Evolutionary conservation across 2,329 filamentous ascomycete species (phyloP).

Genomic region (Monilinia aucupariae): DNA sequence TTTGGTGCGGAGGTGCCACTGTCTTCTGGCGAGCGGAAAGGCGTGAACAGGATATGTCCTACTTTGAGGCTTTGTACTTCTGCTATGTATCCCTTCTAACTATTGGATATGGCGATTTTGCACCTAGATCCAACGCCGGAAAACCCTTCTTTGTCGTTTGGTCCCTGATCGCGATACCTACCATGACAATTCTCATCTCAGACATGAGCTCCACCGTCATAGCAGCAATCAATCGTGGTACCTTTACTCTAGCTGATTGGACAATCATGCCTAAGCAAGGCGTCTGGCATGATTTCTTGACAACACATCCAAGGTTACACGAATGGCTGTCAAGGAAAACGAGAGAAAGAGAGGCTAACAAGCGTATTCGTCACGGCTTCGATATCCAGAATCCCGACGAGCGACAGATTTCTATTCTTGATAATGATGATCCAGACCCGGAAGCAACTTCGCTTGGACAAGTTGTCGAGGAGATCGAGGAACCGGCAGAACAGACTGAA

Average conservation of each 20-base stretch:
- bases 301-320: constrained; percentile 42
- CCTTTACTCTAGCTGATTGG: constrained; percentile 56
- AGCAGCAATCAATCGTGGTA: constrained; percentile 55
- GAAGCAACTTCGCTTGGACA: constrained; percentile 8
- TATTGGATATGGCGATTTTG: constrained; percentile 64
- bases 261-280: constrained; percentile 59
- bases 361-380: constrained; percentile 38
- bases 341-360: constrained; percentile 38
- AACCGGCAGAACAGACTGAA: constrained; percentile 35
- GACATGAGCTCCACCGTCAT: constrained; percentile 62
- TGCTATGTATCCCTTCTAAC: constrained; percentile 64
- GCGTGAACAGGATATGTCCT: constrained; percentile 47
- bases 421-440: neutral
- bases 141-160: constrained; percentile 67
- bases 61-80: constrained; percentile 64
- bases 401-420: constrained; percentile 19
- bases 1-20: constrained; percentile 62
- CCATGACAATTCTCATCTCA: constrained; percentile 62
- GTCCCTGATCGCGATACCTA: constrained; percentile 63
- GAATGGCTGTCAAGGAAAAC: constrained; percentile 38
- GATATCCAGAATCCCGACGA: constrained; percentile 35
- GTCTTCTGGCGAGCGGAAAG: constrained; percentile 58
- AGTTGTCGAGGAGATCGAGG: constrained; percentile 36
- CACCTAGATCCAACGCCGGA: constrained; percentile 58
- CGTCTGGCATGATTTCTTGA: constrained; percentile 47